Percentiles rank a stretch among this genome's conserved stretches.
phyloP scores from a whole-genome alignment of 176 grass and related monocot genomes.

The Lolium perenne region DNA sequence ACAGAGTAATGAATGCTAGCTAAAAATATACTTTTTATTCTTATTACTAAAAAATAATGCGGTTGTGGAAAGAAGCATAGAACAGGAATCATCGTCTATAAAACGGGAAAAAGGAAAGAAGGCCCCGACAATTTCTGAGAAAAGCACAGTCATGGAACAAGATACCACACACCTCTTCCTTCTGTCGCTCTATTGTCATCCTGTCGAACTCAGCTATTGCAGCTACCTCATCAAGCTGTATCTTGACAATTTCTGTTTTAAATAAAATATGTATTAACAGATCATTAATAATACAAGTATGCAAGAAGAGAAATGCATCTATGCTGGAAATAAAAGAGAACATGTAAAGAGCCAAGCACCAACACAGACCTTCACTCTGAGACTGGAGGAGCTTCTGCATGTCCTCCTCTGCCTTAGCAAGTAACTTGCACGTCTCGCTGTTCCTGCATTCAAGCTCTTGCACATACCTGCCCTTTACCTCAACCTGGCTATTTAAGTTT shows the following conservation, averaged over 20 bases:
- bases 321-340: neutral
- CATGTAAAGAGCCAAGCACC: neutral
- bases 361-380: conserved; percentile 61
- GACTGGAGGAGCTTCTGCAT: conserved; percentile 50
- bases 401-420: conserved; percentile 57
- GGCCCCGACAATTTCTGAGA: too few species aligned
- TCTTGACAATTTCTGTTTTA: conserved; percentile 78
- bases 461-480: conserved; percentile 56
- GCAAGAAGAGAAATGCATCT: neutral
- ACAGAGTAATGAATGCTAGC: neutral
- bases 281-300: neutral
- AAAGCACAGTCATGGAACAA: neutral
- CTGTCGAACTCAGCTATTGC: conserved; percentile 44
- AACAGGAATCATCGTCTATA: too few species aligned
- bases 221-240: conserved; percentile 53
- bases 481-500: conserved; percentile 56
- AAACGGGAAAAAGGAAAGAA: too few species aligned
- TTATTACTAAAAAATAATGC: neutral
- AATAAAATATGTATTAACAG: neutral
- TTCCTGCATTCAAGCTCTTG: conserved; percentile 53
- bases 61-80: too few species aligned
- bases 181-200: conserved; percentile 44
- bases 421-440: conserved; percentile 51
- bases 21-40: too few species aligned
- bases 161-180: conserved; percentile 46